Conservation (phyloP, 2,329 filamentous ascomycete genomes). For the Botrytis squamosa region DNA sequence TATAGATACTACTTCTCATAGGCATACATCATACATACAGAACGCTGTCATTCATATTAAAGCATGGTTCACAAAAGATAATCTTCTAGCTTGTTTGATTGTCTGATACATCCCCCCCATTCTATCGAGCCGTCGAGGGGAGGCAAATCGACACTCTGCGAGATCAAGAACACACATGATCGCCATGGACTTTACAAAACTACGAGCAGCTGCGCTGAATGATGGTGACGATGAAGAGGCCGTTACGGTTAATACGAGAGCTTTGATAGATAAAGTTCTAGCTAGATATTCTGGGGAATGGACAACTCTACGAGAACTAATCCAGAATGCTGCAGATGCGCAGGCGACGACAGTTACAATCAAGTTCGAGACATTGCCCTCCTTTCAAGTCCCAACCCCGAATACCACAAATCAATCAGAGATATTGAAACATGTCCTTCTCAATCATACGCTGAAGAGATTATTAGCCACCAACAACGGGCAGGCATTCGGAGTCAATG, state of each 20-base stretch:
- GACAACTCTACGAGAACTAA: conserved; percentile 84
- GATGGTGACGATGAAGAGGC: conserved; percentile 91
- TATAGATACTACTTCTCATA: not conserved
- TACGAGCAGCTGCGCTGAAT: conserved; percentile 83
- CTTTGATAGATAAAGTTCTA: conserved; percentile 95
- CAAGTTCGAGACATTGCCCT: conserved; percentile 88
- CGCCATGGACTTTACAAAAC: conserved; percentile 67
- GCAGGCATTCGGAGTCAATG: conserved; percentile 79
- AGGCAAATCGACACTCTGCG: not conserved
- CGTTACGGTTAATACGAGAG: conserved; percentile 95
- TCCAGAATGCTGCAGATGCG: conserved; percentile 98
- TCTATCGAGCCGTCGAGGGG: not conserved
- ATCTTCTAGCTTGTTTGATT: not conserved
- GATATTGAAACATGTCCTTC: conserved; percentile 76
- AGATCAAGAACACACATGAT: not conserved
- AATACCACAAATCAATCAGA: conserved; percentile 64
- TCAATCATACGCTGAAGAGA: conserved; percentile 81
- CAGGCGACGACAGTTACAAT: conserved; percentile 86
- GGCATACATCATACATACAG: not conserved
- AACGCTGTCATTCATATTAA: not conserved
- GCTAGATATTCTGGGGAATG: conserved; percentile 96
- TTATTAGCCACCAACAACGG: conserved; percentile 94
- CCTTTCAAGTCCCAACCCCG: conserved; percentile 68
- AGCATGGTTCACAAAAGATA: not conserved
- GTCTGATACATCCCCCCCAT: not conserved